A percentile compares a stretch with the other conserved stretches of the same genome.
phyloP scores from a whole-genome alignment of 768 basidiomycete species.

The Asterophora parasitica region DNA sequence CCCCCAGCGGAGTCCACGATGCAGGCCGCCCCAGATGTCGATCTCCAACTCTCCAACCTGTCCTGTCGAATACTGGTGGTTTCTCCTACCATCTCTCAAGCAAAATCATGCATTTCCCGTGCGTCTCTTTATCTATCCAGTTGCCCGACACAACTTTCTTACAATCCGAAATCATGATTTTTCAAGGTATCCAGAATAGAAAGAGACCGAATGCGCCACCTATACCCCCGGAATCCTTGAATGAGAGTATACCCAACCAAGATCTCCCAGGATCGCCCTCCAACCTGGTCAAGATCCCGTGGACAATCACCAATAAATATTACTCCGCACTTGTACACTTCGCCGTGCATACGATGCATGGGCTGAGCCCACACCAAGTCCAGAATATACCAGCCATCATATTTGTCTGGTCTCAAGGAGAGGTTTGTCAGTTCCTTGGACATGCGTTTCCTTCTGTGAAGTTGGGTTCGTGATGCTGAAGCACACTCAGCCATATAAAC shows the following conservation, averaged over 20 bases:
- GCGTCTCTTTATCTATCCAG: neutral
- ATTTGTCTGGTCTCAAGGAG: conserved; percentile 63
- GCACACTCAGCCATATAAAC: conserved; percentile 47
- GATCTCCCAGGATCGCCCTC: conserved; percentile 14
- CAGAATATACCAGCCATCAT: conserved; percentile 63
- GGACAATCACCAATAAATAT: conserved; percentile 79
- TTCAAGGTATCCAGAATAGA: conserved; percentile 10
- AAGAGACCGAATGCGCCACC: neutral
- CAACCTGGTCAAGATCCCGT: conserved; percentile 43
- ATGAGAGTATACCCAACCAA: neutral
- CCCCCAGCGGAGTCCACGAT: too few relatives aligned
- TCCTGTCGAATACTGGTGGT: conserved; percentile 31
- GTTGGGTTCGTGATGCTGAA: conserved; percentile 14
- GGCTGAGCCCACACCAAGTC: conserved; percentile 36
- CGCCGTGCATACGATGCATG: conserved; percentile 41
- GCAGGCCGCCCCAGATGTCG: neutral
- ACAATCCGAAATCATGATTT: neutral
- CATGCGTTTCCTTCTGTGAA: conserved; percentile 7
- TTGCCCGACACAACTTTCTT: neutral
- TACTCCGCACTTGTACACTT: conserved; percentile 78
- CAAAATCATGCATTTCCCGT: conserved; percentile 22
- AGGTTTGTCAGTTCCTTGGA: conserved; percentile 41
- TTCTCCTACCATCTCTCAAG: conserved; percentile 21
- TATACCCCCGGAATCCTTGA: neutral
- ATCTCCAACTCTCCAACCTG: conserved; percentile 8